phyloP scores from a whole-genome alignment of 805 yeast species.

The Pichia pseudocactophila region DNA sequence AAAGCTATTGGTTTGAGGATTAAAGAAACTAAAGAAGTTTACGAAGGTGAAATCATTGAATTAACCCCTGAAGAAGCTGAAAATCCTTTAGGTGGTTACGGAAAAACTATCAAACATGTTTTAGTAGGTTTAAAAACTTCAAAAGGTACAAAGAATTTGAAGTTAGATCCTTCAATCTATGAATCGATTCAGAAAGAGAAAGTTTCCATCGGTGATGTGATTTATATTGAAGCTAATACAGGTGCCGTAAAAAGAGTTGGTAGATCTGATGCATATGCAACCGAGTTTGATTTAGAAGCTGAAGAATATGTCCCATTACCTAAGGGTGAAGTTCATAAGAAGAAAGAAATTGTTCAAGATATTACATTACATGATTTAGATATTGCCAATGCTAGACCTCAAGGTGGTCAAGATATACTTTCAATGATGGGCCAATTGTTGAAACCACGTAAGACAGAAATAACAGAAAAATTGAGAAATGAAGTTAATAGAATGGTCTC shows the following conservation, averaged over 20 bases:
- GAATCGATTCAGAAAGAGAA: constrained; percentile 93
- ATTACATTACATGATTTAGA: constrained; percentile 97
- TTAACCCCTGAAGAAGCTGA: constrained; percentile 77
- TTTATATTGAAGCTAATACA: constrained; percentile 88
- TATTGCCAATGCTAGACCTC: constrained; percentile 94
- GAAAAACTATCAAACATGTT: constrained; percentile 55
- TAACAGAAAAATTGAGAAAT: constrained; percentile 88
- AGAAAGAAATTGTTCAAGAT: constrained; percentile 93
- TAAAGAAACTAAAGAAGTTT: constrained; percentile 93
- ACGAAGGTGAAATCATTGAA: constrained; percentile 98
- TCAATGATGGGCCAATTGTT: constrained; percentile 97
- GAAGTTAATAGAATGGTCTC: constrained; percentile 96
- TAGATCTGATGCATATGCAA: constrained; percentile 88
- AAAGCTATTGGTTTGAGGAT: constrained; percentile 92
- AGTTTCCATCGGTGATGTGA: constrained; percentile 94
- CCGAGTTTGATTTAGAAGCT: constrained; percentile 98
- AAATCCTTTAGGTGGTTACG: constrained; percentile 93
- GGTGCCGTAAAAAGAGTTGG: constrained; percentile 94
- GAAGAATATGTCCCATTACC: constrained; percentile 97
- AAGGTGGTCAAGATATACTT: constrained; percentile 91
- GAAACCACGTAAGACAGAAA: constrained; percentile 95
- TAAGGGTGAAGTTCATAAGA: constrained; percentile 94
- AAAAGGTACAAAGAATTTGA: constrained; percentile 90
- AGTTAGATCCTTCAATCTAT: constrained; percentile 97
- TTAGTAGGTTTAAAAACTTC: constrained; percentile 95